Base-by-base conservation (phyloP, 108 stramenopile genomes). In the Fragilaria radians region DNA sequence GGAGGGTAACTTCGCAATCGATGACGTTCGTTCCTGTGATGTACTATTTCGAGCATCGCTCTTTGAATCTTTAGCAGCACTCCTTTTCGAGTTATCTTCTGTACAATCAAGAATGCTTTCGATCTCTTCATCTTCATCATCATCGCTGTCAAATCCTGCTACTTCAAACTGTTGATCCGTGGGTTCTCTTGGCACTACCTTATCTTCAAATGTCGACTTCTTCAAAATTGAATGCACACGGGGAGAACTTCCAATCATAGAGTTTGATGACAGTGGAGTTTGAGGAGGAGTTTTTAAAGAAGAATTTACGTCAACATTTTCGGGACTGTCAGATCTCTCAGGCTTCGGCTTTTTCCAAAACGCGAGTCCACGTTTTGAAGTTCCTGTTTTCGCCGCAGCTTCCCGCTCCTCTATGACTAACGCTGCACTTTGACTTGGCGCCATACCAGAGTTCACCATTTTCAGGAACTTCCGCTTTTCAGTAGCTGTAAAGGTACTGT, bases 391-490 rank as follows among this genome's bases (percentile, higher is more conserved):
- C 5, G 17, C 24, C 2, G 51, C 61, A 4, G 65, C 14, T 28
- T 63, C 31, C 52, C 80, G 76, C 14, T 81, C 80, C 9, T 51
- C 26, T 21, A 73, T 32, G 22, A 81, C 65, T 48, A 51, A 62
- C 23, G 28, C 23, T 3, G 70, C 53, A 26, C 66, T 66, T 1
- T 77, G 68, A 21, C 52, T 28, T 0, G 85, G 83, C 24, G 81
- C 51, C 59, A 81, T 63, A 18, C 86, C 86, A 3, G 54, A 62
- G 60, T 83, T 87, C 49, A 91, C 70, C 26, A 87, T 67, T 25
- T 76, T 74, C 55, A 91, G 62, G 49, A 91, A 91, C 54, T 81
- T 78, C 3, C 86, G 71, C 57, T 91, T 91, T 52, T 91, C 85
- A 21, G 71, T 30, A 3, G 77, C 67, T 57, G 45, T 78, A 53